phyloP scores from a whole-genome alignment of 78 protist species.

The Creolimax fragrantissima region DNA sequence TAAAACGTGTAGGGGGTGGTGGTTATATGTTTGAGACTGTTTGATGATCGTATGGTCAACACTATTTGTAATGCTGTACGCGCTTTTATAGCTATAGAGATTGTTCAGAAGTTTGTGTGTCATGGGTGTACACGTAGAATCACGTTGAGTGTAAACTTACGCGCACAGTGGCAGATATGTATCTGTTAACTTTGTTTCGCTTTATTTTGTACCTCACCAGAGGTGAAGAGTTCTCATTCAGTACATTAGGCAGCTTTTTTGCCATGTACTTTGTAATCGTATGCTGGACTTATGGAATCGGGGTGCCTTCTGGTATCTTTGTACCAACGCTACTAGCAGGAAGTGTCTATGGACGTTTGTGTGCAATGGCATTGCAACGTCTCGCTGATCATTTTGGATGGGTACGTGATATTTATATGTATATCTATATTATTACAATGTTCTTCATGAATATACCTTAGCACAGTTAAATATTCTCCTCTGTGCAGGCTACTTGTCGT shows the following conservation, averaged over 20 bases:
- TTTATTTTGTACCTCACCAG: no score
- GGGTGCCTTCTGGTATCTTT: slow-evolving; percentile 69
- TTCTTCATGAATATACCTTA: background rate
- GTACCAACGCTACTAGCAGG: slow-evolving; percentile 81
- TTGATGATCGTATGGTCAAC: no score
- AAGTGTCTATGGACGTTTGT: slow-evolving; percentile 73
- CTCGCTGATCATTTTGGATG: background rate
- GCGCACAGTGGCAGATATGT: no score
- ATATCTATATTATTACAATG: background rate
- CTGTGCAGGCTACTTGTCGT: background rate
- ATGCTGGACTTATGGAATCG: slow-evolving; percentile 60
- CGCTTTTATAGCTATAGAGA: no score
- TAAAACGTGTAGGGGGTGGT: no score
- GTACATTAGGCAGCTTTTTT: slow-evolving; percentile 43
- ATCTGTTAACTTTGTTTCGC: no score
- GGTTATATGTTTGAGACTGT: no score
- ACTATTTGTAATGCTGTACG: no score
- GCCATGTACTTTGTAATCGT: slow-evolving; percentile 46
- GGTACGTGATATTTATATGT: background rate
- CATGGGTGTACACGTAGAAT: no score
- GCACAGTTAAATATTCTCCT: background rate
- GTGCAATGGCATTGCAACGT: slow-evolving; percentile 32
- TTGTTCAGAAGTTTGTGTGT: no score
- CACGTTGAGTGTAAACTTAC: no score
- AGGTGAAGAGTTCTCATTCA: background rate